Evolutionary conservation across 1,139 yeast species (phyloP), one percentile per base, ranked within the genome.

Genomic region (Kodamaea alishanica): DNA sequence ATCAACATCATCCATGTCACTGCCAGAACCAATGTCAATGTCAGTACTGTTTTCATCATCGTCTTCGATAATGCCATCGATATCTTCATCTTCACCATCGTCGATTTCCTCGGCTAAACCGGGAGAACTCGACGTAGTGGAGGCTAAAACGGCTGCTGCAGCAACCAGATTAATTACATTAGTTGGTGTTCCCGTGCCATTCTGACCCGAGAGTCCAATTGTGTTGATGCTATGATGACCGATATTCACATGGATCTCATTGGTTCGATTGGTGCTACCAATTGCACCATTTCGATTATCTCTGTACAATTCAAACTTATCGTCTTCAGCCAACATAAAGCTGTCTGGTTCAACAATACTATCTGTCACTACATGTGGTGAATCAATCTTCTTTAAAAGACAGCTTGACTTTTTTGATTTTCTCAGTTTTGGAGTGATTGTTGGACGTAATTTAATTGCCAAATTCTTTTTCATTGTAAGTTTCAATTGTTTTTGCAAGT

Each of bases 351-450:
- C 32, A 28, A 38, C 48, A 41, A 56, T 61, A 27, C 67, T 54
- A 33, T 65, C 66, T 40, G 59, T 63, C 33, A 67, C 44, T 65
- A 68, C 67, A 44, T 67, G 73, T 1, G 76, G 75, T 6, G 75
- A 67, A 42, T 57, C 65, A 33, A 34, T 39, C 26, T 41, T 41
- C 31, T 34, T 47, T 15, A 15, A 15, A 31, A 28, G 27, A 10
- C 34, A 32, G 12, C 38, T 20, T 24, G 34, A 32, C 10, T 28
- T 33, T 27, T 46, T 46, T 12, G 47, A 46, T 37, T 56, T 64
- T 34, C 71, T 56, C 23, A 70, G 61, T 42, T 62, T 65, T 2
- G 74, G 72, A n/a, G 61, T 58, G 8, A 65, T 58, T 2, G 66
- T 61, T 7, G 69, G 65, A 36, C 71, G 54, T 37, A 45, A 34